phyloP scores from a whole-genome alignment of 2,329 filamentous ascomycete species.

The Ophiocordyceps unilateralis region DNA sequence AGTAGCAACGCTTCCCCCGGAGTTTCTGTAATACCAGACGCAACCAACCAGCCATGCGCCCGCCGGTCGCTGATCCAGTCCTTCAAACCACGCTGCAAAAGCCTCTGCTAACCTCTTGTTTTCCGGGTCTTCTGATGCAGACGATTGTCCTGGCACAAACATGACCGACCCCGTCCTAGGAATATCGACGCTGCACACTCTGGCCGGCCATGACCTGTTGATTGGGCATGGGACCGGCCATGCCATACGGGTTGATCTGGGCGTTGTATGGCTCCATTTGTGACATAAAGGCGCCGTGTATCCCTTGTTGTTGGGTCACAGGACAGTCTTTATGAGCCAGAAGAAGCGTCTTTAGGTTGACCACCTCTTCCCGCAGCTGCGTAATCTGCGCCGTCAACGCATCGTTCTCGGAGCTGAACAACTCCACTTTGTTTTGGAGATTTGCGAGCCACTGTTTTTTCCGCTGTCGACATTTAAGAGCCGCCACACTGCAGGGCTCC shows the following conservation, averaged over 20 bases:
- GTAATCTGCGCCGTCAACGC: constrained; percentile 68
- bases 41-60: too few species aligned
- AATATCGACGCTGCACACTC: constrained; percentile 37
- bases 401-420: constrained; percentile 86
- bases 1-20: too few species aligned
- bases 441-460: constrained; percentile 99
- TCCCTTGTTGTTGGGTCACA: constrained; percentile 64
- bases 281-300: constrained; percentile 40
- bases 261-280: constrained; percentile 35
- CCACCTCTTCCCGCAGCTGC: constrained; percentile 76
- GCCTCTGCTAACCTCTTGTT: too few species aligned
- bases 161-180: constrained; percentile 27
- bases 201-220: constrained; percentile 40
- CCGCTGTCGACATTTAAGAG: constrained; percentile 87
- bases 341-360: constrained; percentile 83
- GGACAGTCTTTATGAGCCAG: constrained; percentile 94
- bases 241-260: constrained; percentile 42
- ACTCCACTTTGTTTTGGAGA: constrained; percentile 83
- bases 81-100: too few species aligned
- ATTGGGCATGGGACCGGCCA: constrained; percentile 32
- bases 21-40: too few species aligned
- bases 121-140: too few species aligned
- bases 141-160: too few species aligned
- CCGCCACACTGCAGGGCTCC: constrained; percentile 53
- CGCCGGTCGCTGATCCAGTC: not conserved